Evolutionary conservation across 1,139 yeast genomes (phyloP), one percentile per base, ranked within the genome.

Genomic region (Entelexis sorbosivorans): DNA sequence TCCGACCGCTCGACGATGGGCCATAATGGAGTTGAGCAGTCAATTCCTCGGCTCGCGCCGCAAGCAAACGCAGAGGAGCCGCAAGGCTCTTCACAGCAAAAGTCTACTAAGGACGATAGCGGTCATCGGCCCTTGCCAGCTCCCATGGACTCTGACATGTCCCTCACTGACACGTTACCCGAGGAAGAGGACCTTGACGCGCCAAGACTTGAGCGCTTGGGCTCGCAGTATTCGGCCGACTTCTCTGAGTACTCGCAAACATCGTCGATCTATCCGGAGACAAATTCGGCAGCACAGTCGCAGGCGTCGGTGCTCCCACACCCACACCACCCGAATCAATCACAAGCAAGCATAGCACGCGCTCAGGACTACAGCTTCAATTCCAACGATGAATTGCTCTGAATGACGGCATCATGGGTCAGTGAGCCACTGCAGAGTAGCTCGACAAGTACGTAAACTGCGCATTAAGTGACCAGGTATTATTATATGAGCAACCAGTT

Each of bases 201-300:
- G 11, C 38, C 48, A 10, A n/a, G 29, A 9, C 45, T 42, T 7
- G 38, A 42, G 14, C 45, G 45, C 16, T 16, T 16, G 10, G 29
- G 16, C 29, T 36, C 48, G 14, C 35, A 17, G 19, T 28, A 33
- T 26, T 26, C 40, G 3, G 36, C 47, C 5, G 48, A 48, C 22
- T 22, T 20, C n/a, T 53, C 56, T 5, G 54, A 53, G 39, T 33
- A 40, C 38, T 50, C 54, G 24, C 49, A 46, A 28, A 33, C 56
- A 36, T 48, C 52, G 29, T 53, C 56, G 1, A 44, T 28, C 34
- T 53, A 53, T 31, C 53, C 53, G 5, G 52, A 52, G n/a, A 43
- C 44, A 10, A 28, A 38, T 6, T 52, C 53, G 11, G 56, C 56
- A 11, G 47, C 49, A 44, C 54, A 46, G 34, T 48, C 52, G 6